Evolutionary conservation across 108 stramenopile species (phyloP).

Genomic region (Mayamaea pseudoterrestris): DNA sequence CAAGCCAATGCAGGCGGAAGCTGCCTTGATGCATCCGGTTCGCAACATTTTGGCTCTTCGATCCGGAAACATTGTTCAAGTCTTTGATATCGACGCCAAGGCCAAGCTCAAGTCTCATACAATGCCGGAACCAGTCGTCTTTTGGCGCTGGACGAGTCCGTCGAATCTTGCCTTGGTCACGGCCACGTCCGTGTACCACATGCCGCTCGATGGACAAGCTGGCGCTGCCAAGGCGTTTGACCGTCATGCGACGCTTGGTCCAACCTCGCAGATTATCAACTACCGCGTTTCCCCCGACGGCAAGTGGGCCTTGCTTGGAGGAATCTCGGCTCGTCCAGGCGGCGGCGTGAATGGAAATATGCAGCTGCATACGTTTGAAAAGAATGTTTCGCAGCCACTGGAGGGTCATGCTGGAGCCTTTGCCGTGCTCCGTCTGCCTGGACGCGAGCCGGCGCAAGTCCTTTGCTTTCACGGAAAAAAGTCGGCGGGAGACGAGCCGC

Average conservation of each 20-base stretch:
- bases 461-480: constrained; percentile 97
- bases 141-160: constrained; percentile 92
- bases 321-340: constrained; percentile 77
- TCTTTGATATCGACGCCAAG: constrained; percentile 94
- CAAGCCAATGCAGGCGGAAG: constrained; percentile 94
- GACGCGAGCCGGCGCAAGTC: constrained; percentile 88
- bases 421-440: constrained; percentile 73
- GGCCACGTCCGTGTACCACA: constrained; percentile 89
- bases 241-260: constrained; percentile 80
- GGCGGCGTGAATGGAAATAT: constrained; percentile 90
- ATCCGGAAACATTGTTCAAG: constrained; percentile 85
- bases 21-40: constrained; percentile 96
- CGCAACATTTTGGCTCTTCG: constrained; percentile 90
- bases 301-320: constrained; percentile 96
- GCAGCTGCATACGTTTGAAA: constrained; percentile 96
- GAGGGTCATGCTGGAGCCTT: constrained; percentile 94
- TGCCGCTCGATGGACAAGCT: constrained; percentile 65
- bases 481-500: constrained; percentile 50
- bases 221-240: constrained; percentile 91
- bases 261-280: constrained; percentile 93
- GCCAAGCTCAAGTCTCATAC: constrained; percentile 88
- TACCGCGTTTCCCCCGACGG: constrained; percentile 91
- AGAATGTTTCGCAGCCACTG: constrained; percentile 92
- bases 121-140: constrained; percentile 83
- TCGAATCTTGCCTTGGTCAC: constrained; percentile 91